Evolutionary conservation across 345 rosid species (phyloP), one percentile per base, ranked within the genome.

Genomic region (Bruguiera parviflora): DNA sequence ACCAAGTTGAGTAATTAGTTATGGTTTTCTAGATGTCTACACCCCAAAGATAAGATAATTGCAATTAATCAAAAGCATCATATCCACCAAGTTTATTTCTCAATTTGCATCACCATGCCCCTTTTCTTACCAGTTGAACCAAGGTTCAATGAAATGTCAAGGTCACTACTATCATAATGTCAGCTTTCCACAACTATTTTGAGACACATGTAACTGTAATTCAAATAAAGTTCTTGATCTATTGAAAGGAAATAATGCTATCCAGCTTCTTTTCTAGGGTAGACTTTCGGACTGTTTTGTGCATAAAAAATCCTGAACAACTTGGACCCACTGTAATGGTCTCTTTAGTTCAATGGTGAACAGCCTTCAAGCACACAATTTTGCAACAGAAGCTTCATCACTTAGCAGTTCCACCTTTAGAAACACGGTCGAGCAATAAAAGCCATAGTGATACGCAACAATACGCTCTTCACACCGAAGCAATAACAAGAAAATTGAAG

Each of bases 361-460:
- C 19, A 43, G 4, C 49, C 49, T 7, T 64, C 0, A 49, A 29
- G 13, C 43, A 31, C 25, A 25, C 6, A 63, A 22, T 22, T 25
- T 63, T 22, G 20, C 18, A 1, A 15, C 51, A 32, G 18, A 47
- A 46, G 21, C 47, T 32, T 53, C 46, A 52, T 24, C 10, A 5
- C 58, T 29, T 21, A 28, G 39, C 49, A 60, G 7, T 59, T 60
- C 32, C n/a, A 59, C 33, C 39, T 21, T 16, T 22, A 49, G 31
- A 51, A 46, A 29, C 13, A 21, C 8, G 20, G 22, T 55, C 13
- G 2, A n/a, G 9, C 8, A n/a, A 55, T 1, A 13, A 55, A 55
- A 22, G 58, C 13, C 58, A 22, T n/a, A 21, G 58, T 22, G 25
- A 55, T 5, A 33, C n/a, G 31, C 61, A 8, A 87, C 90, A 63